A percentile compares a stretch with the other conserved stretches of the same genome.
Conservation (phyloP, 805 yeast species). For the Nakazawaea laoshanensis region DNA sequence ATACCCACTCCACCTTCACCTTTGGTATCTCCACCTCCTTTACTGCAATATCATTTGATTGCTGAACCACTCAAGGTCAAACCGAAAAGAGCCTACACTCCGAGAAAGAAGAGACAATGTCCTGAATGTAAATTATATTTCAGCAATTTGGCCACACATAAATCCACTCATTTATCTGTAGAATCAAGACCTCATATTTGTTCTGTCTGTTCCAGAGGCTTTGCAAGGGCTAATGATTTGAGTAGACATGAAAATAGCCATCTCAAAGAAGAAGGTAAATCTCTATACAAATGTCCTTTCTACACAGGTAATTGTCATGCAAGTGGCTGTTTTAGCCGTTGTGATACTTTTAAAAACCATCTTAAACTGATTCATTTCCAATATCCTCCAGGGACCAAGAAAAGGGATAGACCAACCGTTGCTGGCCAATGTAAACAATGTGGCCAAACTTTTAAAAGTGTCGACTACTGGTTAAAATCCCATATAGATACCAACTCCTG, state of each 20-base stretch:
- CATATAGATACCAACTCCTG: slow-evolving; percentile 57
- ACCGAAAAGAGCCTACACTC: too few species aligned
- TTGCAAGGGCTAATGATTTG: slow-evolving; percentile 81
- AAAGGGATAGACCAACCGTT: slow-evolving; percentile 60
- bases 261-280: slow-evolving; percentile 64
- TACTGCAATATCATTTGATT: too few species aligned
- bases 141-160: slow-evolving; percentile 78
- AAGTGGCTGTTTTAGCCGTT: slow-evolving; percentile 78
- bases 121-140: slow-evolving; percentile 38
- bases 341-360: slow-evolving; percentile 90
- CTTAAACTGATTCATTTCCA: slow-evolving; percentile 82
- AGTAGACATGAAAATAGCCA: slow-evolving; percentile 82
- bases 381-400: slow-evolving; percentile 81
- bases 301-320: slow-evolving; percentile 53
- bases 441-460: slow-evolving; percentile 52
- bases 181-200: slow-evolving; percentile 73
- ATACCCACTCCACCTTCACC: too few species aligned
- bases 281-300: slow-evolving; percentile 75
- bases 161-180: slow-evolving; percentile 67
- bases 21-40: too few species aligned
- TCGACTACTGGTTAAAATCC: slow-evolving; percentile 69
- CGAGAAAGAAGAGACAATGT: slow-evolving; percentile 25
- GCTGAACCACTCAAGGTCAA: too few species aligned
- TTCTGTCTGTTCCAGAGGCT: slow-evolving; percentile 71
- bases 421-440: slow-evolving; percentile 77